Base-by-base conservation (phyloP, 2,329 filamentous ascomycete species). In the Venturia nashicola region DNA sequence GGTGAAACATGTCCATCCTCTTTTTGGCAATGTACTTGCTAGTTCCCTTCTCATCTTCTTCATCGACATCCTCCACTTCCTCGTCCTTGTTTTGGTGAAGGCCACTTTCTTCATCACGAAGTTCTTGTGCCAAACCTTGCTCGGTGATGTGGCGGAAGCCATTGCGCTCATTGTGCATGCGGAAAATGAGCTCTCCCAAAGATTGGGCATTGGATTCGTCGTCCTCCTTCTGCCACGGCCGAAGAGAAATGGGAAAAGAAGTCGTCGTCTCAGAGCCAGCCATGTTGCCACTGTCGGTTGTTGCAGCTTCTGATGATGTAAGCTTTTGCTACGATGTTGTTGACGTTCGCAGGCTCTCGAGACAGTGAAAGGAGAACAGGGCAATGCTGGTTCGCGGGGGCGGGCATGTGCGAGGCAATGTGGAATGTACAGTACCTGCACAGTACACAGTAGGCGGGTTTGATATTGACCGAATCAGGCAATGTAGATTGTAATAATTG, bases 111-210 rank as follows among this genome's bases (percentile, higher is more conserved):
- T 61, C 40, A 23, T 46, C 62, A 18, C 78, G 76, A 61, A 94
- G 86, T 70, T 94, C 87, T 43, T 86, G 83, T 61, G 82, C 82
- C 44, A 97, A 77, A 54, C 85, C 82, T 61, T 85, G 82, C 73
- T 96, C 89, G 61, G 86, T 90, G 67, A 97, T 80, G 69, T 86
- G 81, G 65, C 90, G 87, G 72, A 97, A 95, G 32, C 90, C 89
- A 16, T 90, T 90, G 66, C 89, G 86, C 70, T 95, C 86, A 54
- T 79, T 75, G 68, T 91, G 89, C 70, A 96, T 87, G 68, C 92
- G 90, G 65, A 82, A 78, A 68, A 97, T 91, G 68, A 93, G 87
- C 59, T 88, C 83, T 64, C 83, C 80, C n/a, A 97, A 79, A 59
- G 80, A 82, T 71, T 83, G 83, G 70, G 78, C 80, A 71, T 77